These are phyloP conservation scores for Calocera viscosa DNA, from an alignment of 768 basidiomycete genomes.

Conservation along the genomic window DNA sequence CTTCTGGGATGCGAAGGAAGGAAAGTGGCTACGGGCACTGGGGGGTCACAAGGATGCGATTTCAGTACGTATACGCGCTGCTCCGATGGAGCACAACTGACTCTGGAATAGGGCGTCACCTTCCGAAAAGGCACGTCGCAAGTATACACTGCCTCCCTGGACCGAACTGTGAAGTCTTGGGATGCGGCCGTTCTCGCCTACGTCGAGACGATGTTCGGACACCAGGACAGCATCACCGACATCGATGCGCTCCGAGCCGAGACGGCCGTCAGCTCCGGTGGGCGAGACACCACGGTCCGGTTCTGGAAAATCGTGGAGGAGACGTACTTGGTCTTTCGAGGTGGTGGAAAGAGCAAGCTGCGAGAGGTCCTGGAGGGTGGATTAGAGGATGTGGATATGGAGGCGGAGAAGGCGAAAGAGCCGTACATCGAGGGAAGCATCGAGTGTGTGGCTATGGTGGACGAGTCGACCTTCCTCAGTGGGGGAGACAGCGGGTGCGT, in stretches of 20 bases:
- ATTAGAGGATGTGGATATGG: constrained; percentile 43
- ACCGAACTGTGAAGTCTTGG: constrained; percentile 83
- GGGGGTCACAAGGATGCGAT: constrained; percentile 62
- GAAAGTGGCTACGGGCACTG: constrained; percentile 68
- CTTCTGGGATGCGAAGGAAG: constrained; percentile 71
- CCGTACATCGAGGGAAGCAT: constrained; percentile 77
- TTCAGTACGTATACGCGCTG: constrained; percentile 41
- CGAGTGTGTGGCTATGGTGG: constrained; percentile 88
- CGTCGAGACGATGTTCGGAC: constrained; percentile 93
- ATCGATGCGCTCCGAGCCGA: constrained; percentile 75
- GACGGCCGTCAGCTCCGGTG: constrained; percentile 75
- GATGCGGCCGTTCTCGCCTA: constrained; percentile 76
- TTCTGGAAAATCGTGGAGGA: constrained; percentile 97
- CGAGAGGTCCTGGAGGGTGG: constrained; percentile 73
- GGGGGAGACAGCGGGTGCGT: constrained; percentile 94
- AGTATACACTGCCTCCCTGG: constrained; percentile 65
- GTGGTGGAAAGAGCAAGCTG: constrained; percentile 59
- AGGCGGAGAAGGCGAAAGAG: constrained; percentile 29
- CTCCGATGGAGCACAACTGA: constrained; percentile 24
- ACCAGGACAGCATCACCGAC: constrained; percentile 74
- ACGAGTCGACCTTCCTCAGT: constrained; percentile 82
- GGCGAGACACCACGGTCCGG: constrained; percentile 77
- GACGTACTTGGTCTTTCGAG: constrained; percentile 88
- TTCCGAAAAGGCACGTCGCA: constrained; percentile 69
- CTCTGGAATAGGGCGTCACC: constrained; percentile 40